Evolutionary conservation across 1,139 yeast species (phyloP).

Genomic region (Wickerhamomyces sp.): DNA sequence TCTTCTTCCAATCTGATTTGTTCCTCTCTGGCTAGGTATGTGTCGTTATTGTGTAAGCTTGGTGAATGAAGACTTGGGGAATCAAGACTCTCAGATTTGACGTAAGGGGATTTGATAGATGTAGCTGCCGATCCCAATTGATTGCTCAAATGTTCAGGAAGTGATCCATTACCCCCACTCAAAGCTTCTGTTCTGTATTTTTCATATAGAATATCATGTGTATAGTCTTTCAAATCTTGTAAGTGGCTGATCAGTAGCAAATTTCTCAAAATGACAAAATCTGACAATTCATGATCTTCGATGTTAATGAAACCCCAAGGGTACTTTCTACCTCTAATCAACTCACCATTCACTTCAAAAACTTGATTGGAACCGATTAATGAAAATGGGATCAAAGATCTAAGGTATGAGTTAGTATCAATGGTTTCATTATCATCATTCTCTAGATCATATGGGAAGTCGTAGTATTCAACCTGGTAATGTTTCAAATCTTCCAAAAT

Average conservation of each 20-base stretch:
- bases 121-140: constrained; percentile 15
- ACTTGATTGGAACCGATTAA: constrained; percentile 70
- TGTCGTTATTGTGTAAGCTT: constrained; percentile 29
- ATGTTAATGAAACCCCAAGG: constrained; percentile 95
- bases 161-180: constrained; percentile 44
- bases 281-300: constrained; percentile 78
- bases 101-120: constrained; percentile 17
- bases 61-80: constrained; percentile 16
- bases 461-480: constrained; percentile 77
- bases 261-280: constrained; percentile 76
- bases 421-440: constrained; percentile 69
- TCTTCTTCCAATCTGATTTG: constrained; percentile 79
- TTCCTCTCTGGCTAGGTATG: constrained; percentile 67
- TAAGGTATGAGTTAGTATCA: constrained; percentile 73
- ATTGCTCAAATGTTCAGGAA: constrained; percentile 17
- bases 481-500: constrained; percentile 69
- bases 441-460: constrained; percentile 64
- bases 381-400: constrained; percentile 81
- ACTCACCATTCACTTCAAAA: constrained; percentile 54
- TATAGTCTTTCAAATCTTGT: constrained; percentile 87
- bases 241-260: constrained; percentile 88
- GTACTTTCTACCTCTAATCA: constrained; percentile 76
- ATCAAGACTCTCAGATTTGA: constrained; percentile 24
- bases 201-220: constrained; percentile 89
- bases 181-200: constrained; percentile 88